A percentile compares a stretch with the other conserved stretches of the same genome.
These are phyloP conservation scores for Thielaviopsis euricoi DNA, from an alignment of 2,329 filamentous ascomycete genomes.

Conservation along the genomic window DNA sequence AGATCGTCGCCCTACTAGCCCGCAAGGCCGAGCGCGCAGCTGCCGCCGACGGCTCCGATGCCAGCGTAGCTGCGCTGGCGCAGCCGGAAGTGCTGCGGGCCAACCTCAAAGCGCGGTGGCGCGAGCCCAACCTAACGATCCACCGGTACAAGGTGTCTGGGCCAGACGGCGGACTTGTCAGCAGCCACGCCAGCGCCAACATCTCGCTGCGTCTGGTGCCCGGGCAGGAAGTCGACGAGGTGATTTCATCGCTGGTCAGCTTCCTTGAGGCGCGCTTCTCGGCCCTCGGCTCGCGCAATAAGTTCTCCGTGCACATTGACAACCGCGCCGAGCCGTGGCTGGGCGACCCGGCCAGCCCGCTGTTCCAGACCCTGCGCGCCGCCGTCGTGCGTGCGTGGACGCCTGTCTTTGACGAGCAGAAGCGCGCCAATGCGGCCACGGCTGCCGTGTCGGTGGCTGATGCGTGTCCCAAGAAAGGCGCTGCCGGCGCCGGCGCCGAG, in stretches of 20 bases:
- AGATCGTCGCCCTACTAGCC: constrained; percentile 64
- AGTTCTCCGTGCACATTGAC: constrained; percentile 66
- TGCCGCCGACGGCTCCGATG: neutral
- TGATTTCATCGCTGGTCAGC: constrained; percentile 48
- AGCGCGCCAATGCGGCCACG: constrained; percentile 2
- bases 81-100: constrained; percentile 39
- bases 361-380: constrained; percentile 75
- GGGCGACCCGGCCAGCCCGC: constrained; percentile 75
- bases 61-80: neutral
- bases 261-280: constrained; percentile 60
- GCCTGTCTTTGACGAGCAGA: constrained; percentile 26
- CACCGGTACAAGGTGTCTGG: constrained; percentile 88
- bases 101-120: constrained; percentile 84
- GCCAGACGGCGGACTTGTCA: constrained; percentile 82
- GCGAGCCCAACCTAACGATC: constrained; percentile 85
- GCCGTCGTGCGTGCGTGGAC: constrained; percentile 79
- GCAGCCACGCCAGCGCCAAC: constrained; percentile 71
- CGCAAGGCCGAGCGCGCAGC: constrained; percentile 23
- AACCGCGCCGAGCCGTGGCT: constrained; percentile 95
- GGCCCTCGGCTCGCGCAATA: constrained; percentile 63
- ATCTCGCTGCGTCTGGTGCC: constrained; percentile 86
- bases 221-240: constrained; percentile 71
- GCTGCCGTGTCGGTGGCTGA: neutral
- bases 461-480: constrained; percentile 13
- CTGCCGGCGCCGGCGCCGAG: neutral